Conservation (phyloP, 225 moss, liverwort and hornwort genomes). For the Straminergon stramineum region DNA sequence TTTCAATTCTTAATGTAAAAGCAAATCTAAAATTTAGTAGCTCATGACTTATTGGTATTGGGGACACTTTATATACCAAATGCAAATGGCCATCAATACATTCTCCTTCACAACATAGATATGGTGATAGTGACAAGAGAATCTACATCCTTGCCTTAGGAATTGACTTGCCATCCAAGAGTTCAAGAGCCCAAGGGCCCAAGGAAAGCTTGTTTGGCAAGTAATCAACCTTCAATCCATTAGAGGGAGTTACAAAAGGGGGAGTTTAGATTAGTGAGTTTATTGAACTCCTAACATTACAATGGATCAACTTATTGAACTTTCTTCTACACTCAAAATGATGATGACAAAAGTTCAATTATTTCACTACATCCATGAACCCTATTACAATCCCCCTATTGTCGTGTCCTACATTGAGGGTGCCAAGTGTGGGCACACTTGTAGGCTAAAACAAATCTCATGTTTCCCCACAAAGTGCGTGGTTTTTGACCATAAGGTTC, state of each 20-base stretch:
- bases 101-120: not conserved
- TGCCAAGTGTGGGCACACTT: not conserved
- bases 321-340: not conserved
- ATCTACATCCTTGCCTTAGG: no score
- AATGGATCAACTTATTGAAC: not conserved
- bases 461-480: not conserved
- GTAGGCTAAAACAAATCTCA: not conserved
- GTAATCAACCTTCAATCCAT: no score
- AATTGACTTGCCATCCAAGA: no score
- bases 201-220: no score
- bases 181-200: no score
- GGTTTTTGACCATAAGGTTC: not conserved
- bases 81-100: not conserved
- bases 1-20: not conserved
- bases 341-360: not conserved
- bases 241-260: not conserved
- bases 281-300: not conserved
- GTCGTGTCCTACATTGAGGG: not conserved
- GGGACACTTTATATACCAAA: not conserved
- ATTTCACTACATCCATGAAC: accelerated
- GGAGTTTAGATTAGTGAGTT: accelerated
- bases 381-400: not conserved
- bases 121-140: not conserved
- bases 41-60: not conserved
- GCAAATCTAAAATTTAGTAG: not conserved